Evolutionary conservation across 2,329 filamentous ascomycete species (phyloP).

Genomic region (Phoma sp.): DNA sequence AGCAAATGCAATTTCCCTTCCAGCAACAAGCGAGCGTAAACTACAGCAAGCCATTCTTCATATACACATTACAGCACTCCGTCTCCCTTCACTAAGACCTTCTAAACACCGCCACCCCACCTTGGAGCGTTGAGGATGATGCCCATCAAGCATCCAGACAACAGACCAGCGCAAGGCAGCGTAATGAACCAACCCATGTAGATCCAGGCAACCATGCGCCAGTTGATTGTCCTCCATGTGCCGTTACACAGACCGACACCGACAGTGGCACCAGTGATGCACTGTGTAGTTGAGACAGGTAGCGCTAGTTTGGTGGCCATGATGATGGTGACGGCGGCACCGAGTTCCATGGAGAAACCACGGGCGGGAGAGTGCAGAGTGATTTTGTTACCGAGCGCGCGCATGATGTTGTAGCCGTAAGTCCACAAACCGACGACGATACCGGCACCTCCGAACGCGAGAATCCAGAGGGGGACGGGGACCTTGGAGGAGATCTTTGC

Average conservation of each 20-base stretch:
- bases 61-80: background rate
- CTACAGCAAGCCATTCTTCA: background rate
- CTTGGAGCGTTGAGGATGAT: slow-evolving; percentile 67
- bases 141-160: slow-evolving; percentile 68
- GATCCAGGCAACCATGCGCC: slow-evolving; percentile 53
- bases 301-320: slow-evolving; percentile 69
- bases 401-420: slow-evolving; percentile 72
- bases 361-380: slow-evolving; percentile 68
- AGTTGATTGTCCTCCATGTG: slow-evolving; percentile 52
- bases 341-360: slow-evolving; percentile 54
- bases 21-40: background rate
- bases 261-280: slow-evolving; percentile 48
- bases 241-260: slow-evolving; percentile 45
- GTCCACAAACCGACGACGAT: slow-evolving; percentile 67
- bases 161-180: slow-evolving; percentile 53
- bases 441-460: slow-evolving; percentile 57
- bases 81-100: background rate
- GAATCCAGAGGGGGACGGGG: slow-evolving; percentile 67
- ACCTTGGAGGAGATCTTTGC: slow-evolving; percentile 54
- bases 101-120: slow-evolving; percentile 33
- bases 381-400: slow-evolving; percentile 67
- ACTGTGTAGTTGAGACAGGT: slow-evolving; percentile 65
- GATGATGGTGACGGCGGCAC: slow-evolving; percentile 67
- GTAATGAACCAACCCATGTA: slow-evolving; percentile 56
- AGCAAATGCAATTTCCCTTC: background rate